These are phyloP conservation scores for Flaveria linearis DNA, from an alignment of 129 eudicot genomes.

Conservation along the genomic window DNA sequence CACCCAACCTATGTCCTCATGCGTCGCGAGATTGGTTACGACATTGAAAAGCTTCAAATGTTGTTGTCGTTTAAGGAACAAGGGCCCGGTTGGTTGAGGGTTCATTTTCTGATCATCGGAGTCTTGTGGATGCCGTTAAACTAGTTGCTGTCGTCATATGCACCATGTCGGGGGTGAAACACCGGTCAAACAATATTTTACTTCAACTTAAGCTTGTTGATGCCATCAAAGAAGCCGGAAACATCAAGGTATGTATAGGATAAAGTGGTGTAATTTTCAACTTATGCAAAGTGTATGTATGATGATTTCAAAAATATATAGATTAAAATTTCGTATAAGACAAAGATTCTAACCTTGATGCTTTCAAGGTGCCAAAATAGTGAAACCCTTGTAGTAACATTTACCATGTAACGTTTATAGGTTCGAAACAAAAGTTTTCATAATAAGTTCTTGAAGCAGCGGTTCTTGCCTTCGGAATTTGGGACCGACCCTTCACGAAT, in stretches of 20 bases:
- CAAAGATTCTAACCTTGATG: background rate
- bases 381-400: background rate
- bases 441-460: constrained; percentile 16
- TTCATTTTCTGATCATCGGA: constrained; percentile 58
- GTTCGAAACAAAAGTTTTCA: background rate
- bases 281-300: no score
- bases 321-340: background rate
- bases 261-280: background rate
- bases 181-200: constrained; percentile 49
- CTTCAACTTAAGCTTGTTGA: constrained; percentile 67
- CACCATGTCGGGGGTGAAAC: constrained; percentile 57
- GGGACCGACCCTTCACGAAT: constrained; percentile 47
- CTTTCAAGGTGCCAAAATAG: background rate
- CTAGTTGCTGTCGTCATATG: constrained; percentile 70
- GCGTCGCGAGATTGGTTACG: constrained; percentile 41
- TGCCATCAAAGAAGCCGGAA: constrained; percentile 85
- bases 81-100: constrained; percentile 56
- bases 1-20: constrained; percentile 43
- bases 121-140: constrained; percentile 66
- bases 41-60: constrained; percentile 52
- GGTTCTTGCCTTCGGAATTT: constrained; percentile 58
- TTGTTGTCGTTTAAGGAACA: constrained; percentile 40
- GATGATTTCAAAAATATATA: background rate
- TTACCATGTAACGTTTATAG: background rate
- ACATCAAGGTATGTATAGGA: constrained; percentile 51